Evolutionary conservation across 768 basidiomycete species (phyloP).

Genomic region (Termitomyces sp.): DNA sequence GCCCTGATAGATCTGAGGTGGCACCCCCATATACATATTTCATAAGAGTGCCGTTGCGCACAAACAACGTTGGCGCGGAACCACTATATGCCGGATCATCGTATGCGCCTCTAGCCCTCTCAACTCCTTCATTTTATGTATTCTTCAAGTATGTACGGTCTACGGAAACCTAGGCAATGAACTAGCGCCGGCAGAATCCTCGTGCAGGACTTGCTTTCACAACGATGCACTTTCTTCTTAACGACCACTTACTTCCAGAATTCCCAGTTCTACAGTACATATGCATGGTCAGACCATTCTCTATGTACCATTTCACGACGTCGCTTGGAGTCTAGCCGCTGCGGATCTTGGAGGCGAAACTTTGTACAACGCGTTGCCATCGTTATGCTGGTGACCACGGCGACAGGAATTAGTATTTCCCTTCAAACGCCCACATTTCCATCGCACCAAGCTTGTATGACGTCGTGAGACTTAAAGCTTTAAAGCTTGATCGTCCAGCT

Average conservation of each 20-base stretch:
- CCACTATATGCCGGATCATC: neutral
- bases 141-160: no score
- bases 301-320: neutral
- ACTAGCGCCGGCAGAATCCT: no score
- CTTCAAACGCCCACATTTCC: neutral
- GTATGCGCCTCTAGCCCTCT: neutral
- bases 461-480: no score
- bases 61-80: neutral
- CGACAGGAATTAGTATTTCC: neutral
- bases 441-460: no score
- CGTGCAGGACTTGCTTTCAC: no score
- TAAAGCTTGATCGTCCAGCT: no score
- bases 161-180: neutral
- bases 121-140: neutral
- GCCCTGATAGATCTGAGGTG: constrained; percentile 7
- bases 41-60: neutral
- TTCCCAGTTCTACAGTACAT: neutral
- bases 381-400: neutral
- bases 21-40: constrained; percentile 1
- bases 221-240: no score
- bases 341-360: neutral
- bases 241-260: neutral
- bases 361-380: neutral
- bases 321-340: neutral
- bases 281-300: neutral